phyloP scores from a whole-genome alignment of 2,329 filamentous ascomycete genomes.

The Venturiaceae sp. region DNA sequence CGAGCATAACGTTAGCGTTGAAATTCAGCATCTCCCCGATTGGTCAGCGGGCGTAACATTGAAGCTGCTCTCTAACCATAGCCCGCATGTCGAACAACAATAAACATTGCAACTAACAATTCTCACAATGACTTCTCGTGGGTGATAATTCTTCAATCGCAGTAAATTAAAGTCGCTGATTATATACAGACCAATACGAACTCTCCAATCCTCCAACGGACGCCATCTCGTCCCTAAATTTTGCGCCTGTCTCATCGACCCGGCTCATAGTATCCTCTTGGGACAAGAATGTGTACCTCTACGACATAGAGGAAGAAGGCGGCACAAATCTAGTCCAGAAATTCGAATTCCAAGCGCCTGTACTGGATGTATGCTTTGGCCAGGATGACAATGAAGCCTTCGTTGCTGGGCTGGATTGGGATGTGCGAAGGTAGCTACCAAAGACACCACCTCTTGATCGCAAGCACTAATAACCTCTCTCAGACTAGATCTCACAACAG shows the following conservation, averaged over 20 bases:
- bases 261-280: conserved; percentile 87
- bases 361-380: conserved; percentile 88
- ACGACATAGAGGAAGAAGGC: conserved; percentile 55
- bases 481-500: conserved; percentile 62
- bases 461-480: conserved; percentile 3
- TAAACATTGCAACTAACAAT: background rate
- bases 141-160: background rate
- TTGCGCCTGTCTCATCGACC: conserved; percentile 65
- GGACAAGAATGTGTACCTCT: conserved; percentile 87
- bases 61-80: background rate
- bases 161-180: background rate
- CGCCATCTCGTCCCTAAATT: conserved; percentile 77
- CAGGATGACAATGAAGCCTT: conserved; percentile 70
- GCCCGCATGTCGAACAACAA: background rate
- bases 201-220: conserved; percentile 75
- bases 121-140: background rate
- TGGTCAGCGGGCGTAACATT: background rate
- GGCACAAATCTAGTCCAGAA: conserved; percentile 59
- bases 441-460: conserved; percentile 12
- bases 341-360: conserved; percentile 73
- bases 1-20: background rate
- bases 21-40: background rate
- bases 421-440: conserved; percentile 73
- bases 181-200: conserved; percentile 57
- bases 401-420: conserved; percentile 77